phyloP scores from a whole-genome alignment of 2,329 filamentous ascomycete genomes.

The Samsoniella hepiali region DNA sequence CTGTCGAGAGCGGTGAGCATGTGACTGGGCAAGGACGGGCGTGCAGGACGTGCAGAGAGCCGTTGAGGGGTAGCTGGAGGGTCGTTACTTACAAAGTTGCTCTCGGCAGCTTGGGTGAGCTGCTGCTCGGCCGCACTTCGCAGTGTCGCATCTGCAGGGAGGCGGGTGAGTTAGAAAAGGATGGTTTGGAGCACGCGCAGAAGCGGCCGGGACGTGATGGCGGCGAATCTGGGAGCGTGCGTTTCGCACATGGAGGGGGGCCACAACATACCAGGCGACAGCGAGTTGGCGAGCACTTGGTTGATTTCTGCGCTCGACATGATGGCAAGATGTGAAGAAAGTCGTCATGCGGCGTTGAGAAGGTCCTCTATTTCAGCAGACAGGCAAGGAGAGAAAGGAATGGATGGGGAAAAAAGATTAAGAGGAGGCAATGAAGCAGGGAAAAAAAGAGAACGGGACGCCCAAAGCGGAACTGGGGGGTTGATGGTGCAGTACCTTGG shows the following conservation, averaged over 20 bases:
- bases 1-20: slow-evolving; percentile 47
- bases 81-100: slow-evolving; percentile 74
- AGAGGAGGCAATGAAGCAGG: slow-evolving; percentile 12
- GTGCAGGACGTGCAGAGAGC: slow-evolving; percentile 16
- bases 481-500: slow-evolving; percentile 5
- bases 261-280: slow-evolving; percentile 76
- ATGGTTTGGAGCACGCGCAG: neutral
- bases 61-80: slow-evolving; percentile 24
- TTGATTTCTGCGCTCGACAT: slow-evolving; percentile 89
- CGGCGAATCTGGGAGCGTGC: slow-evolving; percentile 15
- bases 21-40: slow-evolving; percentile 17
- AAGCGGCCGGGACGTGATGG: slow-evolving; percentile 5
- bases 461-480: slow-evolving; percentile 18
- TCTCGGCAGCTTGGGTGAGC: slow-evolving; percentile 86
- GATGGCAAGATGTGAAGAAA: slow-evolving; percentile 38
- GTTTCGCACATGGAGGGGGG: slow-evolving; percentile 19
- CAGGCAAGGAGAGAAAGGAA: slow-evolving; percentile 14
- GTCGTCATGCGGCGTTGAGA: slow-evolving; percentile 37
- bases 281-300: slow-evolving; percentile 94
- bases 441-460: slow-evolving; percentile 15
- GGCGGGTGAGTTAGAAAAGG: slow-evolving; percentile 34
- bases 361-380: slow-evolving; percentile 8
- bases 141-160: slow-evolving; percentile 71
- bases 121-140: slow-evolving; percentile 93
- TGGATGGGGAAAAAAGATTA: slow-evolving; percentile 4